Conservation (phyloP, 2,329 filamentous ascomycete species). For the Ceratocystis cacaofunesta region DNA sequence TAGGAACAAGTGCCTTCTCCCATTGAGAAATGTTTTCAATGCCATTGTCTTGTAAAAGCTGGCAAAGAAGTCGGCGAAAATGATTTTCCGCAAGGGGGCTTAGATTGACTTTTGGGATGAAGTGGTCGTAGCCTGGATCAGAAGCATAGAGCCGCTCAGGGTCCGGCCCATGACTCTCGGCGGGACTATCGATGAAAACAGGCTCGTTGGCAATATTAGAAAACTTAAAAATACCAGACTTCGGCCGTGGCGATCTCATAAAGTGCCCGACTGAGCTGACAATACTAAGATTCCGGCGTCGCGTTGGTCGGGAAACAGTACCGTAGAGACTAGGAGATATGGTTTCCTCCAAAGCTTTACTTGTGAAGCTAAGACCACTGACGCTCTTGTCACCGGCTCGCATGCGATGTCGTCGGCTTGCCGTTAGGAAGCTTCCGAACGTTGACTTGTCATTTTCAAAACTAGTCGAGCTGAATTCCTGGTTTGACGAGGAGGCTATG, state of each 20-base stretch:
- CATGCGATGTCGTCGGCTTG: slow-evolving; percentile 57
- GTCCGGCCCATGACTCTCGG: slow-evolving; percentile 10
- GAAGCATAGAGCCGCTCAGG: slow-evolving; percentile 8
- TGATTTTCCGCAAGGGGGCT: slow-evolving; percentile 80
- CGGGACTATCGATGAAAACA: slow-evolving; percentile 12
- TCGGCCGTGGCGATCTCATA: slow-evolving; percentile 55
- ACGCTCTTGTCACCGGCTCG: slow-evolving; percentile 63
- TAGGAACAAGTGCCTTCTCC: slow-evolving; percentile 82
- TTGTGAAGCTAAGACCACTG: slow-evolving; percentile 52
- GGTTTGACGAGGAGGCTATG: slow-evolving; percentile 50
- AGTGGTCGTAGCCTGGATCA: slow-evolving; percentile 37
- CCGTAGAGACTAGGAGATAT: slow-evolving; percentile 29
- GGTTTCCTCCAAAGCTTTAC: slow-evolving; percentile 52
- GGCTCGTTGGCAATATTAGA: slow-evolving; percentile 38
- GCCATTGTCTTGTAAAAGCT: slow-evolving; percentile 62
- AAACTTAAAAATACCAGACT: slow-evolving; percentile 42
- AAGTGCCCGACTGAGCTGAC: slow-evolving; percentile 57
- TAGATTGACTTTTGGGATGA: slow-evolving; percentile 60
- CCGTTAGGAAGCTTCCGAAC: slow-evolving; percentile 56
- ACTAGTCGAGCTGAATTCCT: slow-evolving; percentile 34
- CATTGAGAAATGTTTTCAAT: slow-evolving; percentile 63
- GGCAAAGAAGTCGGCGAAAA: slow-evolving; percentile 68
- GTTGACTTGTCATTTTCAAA: slow-evolving; percentile 54
- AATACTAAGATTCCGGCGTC: slow-evolving; percentile 71
- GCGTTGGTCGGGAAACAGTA: slow-evolving; percentile 20